These are phyloP conservation scores for Pseudogymnoascus sp. DNA, from an alignment of 2,329 filamentous ascomycete species.

Conservation along the genomic window DNA sequence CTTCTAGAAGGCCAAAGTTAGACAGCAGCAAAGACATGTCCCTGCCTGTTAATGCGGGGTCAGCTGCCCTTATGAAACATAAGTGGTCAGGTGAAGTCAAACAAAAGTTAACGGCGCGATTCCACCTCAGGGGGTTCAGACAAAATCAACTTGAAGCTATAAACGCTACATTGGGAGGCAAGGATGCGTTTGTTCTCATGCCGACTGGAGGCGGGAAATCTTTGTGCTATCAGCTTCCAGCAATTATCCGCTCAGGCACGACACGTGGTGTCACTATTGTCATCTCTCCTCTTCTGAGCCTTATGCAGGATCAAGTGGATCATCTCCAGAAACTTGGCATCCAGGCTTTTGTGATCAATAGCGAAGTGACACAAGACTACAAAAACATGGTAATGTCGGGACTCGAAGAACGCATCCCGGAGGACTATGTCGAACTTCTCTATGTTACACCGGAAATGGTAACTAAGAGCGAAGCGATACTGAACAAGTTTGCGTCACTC, in stretches of 20 bases:
- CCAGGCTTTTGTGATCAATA: constrained; percentile 72
- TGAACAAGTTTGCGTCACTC: constrained; percentile 56
- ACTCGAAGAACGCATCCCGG: constrained; percentile 51
- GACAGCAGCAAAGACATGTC: constrained; percentile 23
- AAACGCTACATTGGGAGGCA: constrained; percentile 78
- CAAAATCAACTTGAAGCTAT: constrained; percentile 91
- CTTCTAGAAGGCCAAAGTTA: constrained; percentile 12
- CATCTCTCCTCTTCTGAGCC: constrained; percentile 84
- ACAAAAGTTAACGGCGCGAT: constrained; percentile 69
- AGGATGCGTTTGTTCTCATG: constrained; percentile 94
- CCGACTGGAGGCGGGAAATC: constrained; percentile 96
- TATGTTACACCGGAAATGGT: constrained; percentile 98
- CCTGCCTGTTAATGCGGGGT: constrained; percentile 24
- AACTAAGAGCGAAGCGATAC: constrained; percentile 65
- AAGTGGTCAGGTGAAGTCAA: constrained; percentile 84
- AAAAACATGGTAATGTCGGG: constrained; percentile 60
- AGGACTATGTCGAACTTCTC: constrained; percentile 73
- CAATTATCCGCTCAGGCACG: constrained; percentile 69
- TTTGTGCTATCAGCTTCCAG: constrained; percentile 89
- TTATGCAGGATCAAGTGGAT: constrained; percentile 95
- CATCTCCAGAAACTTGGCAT: constrained; percentile 70
- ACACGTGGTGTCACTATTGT: constrained; percentile 86
- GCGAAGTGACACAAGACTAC: constrained; percentile 57
- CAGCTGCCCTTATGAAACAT: constrained; percentile 50
- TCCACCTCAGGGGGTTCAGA: constrained; percentile 78